Evolutionary conservation across 208 protist species (phyloP).

Genomic region (Trypanosoma caninum): DNA sequence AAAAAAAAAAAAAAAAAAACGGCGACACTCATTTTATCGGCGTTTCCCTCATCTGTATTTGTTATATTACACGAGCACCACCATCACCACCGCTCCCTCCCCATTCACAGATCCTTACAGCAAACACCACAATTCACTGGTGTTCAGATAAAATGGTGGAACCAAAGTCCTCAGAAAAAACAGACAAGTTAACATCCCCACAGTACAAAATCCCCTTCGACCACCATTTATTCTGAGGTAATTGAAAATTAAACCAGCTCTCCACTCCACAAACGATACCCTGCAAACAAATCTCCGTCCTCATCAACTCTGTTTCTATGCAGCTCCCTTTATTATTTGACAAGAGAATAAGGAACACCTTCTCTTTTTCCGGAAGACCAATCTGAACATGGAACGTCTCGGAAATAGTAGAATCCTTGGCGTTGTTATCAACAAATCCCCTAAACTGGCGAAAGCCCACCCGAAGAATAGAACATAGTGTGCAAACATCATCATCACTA

Average conservation of each 20-base stretch:
- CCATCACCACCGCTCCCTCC: too few species aligned
- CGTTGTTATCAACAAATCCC: constrained; percentile 42
- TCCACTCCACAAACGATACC: constrained; percentile 24
- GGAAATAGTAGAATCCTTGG: constrained; percentile 50
- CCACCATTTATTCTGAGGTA: too few species aligned
- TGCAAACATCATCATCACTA: too few species aligned
- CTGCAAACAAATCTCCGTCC: constrained; percentile 47
- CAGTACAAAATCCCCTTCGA: constrained; percentile 31
- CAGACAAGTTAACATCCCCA: constrained; percentile 44
- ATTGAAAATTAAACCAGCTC: too few species aligned
- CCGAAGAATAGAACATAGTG: constrained; percentile 19
- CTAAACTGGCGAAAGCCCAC: constrained; percentile 53
- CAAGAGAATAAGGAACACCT: constrained; percentile 61
- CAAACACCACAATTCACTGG: too few species aligned
- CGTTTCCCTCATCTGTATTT: too few species aligned
- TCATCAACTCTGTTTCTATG: constrained; percentile 41
- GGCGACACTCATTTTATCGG: too few species aligned
- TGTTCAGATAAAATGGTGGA: too few species aligned
- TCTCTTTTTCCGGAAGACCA: constrained; percentile 62
- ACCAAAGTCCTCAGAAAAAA: constrained; percentile 51
- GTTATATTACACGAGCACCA: too few species aligned
- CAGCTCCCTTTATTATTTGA: constrained; percentile 15
- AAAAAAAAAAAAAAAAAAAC: too few species aligned
- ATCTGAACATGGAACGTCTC: constrained; percentile 62
- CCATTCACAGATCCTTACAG: too few species aligned